Evolutionary conservation across 2,329 filamentous ascomycete genomes (phyloP).

Genomic region (Cytospora chrysosperma): DNA sequence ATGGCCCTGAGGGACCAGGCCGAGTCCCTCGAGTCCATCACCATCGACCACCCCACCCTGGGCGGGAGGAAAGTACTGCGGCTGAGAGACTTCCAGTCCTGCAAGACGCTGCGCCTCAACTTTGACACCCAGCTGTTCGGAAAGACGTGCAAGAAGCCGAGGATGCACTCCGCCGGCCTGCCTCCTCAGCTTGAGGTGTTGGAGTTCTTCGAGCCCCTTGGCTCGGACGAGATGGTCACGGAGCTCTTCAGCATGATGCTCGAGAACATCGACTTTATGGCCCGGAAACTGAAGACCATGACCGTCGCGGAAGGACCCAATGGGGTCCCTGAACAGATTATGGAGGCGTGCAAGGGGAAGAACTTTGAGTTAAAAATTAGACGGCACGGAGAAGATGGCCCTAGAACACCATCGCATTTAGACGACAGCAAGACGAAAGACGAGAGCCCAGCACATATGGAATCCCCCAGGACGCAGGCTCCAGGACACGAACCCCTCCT

Average conservation of each 20-base stretch:
- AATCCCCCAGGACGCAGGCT: not conserved
- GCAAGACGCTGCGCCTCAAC: conserved; percentile 43
- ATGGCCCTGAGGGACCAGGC: conserved; percentile 41
- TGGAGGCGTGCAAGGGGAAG: conserved; percentile 36
- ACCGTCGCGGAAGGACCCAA: conserved; percentile 36
- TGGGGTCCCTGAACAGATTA: conserved; percentile 35
- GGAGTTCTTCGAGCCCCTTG: conserved; percentile 46
- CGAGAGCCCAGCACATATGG: not conserved
- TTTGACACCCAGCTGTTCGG: conserved; percentile 52
- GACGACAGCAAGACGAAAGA: not conserved
- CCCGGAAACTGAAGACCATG: conserved; percentile 38
- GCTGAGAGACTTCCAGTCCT: conserved; percentile 42
- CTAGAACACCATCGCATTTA: not conserved
- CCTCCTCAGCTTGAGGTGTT: conserved; percentile 46
- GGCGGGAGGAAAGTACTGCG: conserved; percentile 41
- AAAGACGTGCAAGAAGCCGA: conserved; percentile 42
- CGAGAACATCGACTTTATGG: conserved; percentile 38
- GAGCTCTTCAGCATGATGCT: conserved; percentile 45
- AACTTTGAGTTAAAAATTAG: conserved; percentile 36
- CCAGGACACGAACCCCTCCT: not conserved
- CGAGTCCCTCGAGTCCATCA: conserved; percentile 45
- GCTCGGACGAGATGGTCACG: conserved; percentile 46
- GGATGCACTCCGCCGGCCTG: conserved; percentile 46
- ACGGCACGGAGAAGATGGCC: conserved; percentile 3
- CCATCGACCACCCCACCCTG: conserved; percentile 44